Evolutionary conservation across 257 asterid genomes (phyloP), one percentile per base, ranked within the genome.

Genomic region (Euphrasia confusa): DNA sequence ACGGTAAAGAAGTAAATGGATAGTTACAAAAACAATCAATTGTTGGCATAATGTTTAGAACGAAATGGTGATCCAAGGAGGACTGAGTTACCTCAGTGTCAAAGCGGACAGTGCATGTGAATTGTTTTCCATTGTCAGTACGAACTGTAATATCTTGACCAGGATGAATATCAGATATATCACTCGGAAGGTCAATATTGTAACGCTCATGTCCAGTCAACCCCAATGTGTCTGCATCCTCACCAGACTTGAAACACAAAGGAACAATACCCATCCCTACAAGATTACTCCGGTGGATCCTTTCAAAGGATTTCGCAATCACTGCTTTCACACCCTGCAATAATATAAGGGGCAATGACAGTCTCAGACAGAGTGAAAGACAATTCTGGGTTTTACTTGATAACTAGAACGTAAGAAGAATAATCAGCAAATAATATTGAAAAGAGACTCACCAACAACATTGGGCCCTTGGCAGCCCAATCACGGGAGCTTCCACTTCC

Each of bases 381-480:
- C 60, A 21, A 61, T 24, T 64, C 28, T 27, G 14, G 45, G 11
- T 56, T 57, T 60, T 63, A 57, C 21, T 12, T 27, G 28, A 54
- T 2, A 59, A 15, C 52, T 12, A 66, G 3, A 13, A 30, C 24
- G 21, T 70, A 37, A 39, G 54, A 57, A 40, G 15, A 15, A 67
- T 17, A n/a, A 54, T 4, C 58, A 58, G 11, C 24, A 14, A 68
- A 24, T 11, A 14, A 65, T 11, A 47, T 54, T 49, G 32, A 17
- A 42, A 59, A 60, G 10, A 32, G 59, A 33, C 79, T 70, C 65
- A 88, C 98, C 96, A 79, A 74, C 72, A 91, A 75, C 98, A 88
- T 91, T 18, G 98, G 98, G 44, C 98, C 98, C 79, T 91, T 91
- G 60, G 98, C 98, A 30, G 98, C 98, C 98, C 96, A 91, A 73